phyloP scores from a whole-genome alignment of 2,329 filamentous ascomycete genomes.

The Zalaria obscura region DNA sequence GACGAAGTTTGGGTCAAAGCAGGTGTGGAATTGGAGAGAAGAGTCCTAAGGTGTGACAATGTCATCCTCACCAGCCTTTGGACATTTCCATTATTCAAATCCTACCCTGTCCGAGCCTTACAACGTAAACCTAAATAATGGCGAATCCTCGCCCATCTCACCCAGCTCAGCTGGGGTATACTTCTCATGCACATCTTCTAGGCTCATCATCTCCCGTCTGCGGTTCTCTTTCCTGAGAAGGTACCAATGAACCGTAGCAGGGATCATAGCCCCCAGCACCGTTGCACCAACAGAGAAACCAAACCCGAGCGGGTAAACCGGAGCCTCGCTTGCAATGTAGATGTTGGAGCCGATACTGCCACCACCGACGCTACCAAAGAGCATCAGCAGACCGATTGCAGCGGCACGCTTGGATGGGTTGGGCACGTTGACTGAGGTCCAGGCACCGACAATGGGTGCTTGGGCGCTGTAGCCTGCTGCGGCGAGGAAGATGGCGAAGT shows the following conservation, averaged over 20 bases:
- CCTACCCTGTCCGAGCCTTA: constrained; percentile 1
- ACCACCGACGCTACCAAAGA: constrained; percentile 26
- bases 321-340: constrained; percentile 11
- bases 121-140: constrained; percentile 23
- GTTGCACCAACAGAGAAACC: constrained; percentile 17
- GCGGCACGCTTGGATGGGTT: constrained; percentile 22
- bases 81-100: too few relatives aligned
- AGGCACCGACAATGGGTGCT: constrained; percentile 14
- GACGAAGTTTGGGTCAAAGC: too few relatives aligned
- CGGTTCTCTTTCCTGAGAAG: constrained; percentile 19
- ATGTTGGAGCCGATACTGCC: constrained; percentile 25
- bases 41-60: too few relatives aligned
- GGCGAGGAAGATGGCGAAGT: too few relatives aligned
- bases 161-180: constrained; percentile 22
- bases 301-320: constrained; percentile 17
- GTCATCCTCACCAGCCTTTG: too few relatives aligned
- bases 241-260: constrained; percentile 14
- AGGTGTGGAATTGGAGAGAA: too few relatives aligned
- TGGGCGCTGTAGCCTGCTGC: neutral
- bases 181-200: constrained; percentile 18
- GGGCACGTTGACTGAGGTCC: constrained; percentile 18
- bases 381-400: constrained; percentile 24
- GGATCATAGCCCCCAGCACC: constrained; percentile 11
- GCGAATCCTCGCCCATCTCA: constrained; percentile 23
- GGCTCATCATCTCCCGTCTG: constrained; percentile 10